Conservation (phyloP, 139 green algal species). For the Picochlorum sp. region DNA sequence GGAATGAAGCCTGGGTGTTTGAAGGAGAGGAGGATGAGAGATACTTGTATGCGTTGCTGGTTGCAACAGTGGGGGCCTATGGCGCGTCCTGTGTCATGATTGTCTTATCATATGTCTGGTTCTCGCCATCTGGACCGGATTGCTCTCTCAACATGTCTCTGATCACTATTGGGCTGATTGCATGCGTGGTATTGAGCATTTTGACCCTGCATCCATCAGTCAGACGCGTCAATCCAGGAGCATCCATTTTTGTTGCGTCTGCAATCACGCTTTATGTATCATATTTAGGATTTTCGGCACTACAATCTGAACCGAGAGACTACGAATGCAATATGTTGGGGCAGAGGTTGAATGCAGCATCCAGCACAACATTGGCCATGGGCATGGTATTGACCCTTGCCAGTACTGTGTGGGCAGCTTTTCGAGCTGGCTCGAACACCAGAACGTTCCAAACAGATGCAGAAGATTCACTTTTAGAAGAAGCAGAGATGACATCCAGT, state of each 20-base stretch:
- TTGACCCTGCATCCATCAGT: slow-evolving; percentile 52
- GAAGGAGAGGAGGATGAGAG: slow-evolving; percentile 65
- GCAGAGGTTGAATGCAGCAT: slow-evolving; percentile 54
- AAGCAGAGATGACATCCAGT: slow-evolving; percentile 48
- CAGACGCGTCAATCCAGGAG: slow-evolving; percentile 9
- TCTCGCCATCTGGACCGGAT: slow-evolving; percentile 63
- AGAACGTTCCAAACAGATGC: slow-evolving; percentile 45
- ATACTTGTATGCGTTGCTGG: slow-evolving; percentile 79
- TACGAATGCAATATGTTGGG: slow-evolving; percentile 89
- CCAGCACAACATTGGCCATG: slow-evolving; percentile 61
- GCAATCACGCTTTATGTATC: slow-evolving; percentile 77
- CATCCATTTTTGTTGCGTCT: slow-evolving; percentile 79
- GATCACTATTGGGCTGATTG: slow-evolving; percentile 66
- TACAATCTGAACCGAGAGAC: slow-evolving; percentile 73
- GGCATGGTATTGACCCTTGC: slow-evolving; percentile 78
- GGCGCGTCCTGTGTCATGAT: slow-evolving; percentile 39
- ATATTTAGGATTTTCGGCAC: slow-evolving; percentile 83
- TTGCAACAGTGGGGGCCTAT: slow-evolving; percentile 60
- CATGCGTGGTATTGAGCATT: slow-evolving; percentile 51
- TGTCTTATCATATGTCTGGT: slow-evolving; percentile 78
- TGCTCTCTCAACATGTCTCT: slow-evolving; percentile 87
- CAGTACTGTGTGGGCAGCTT: slow-evolving; percentile 77
- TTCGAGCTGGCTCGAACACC: slow-evolving; percentile 83
- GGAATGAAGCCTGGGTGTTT: slow-evolving; percentile 88
- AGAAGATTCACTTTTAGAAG: slow-evolving; percentile 17